Base-by-base conservation (phyloP, 2,329 filamentous ascomycete genomes). In the Ceratocystis albifundus region DNA sequence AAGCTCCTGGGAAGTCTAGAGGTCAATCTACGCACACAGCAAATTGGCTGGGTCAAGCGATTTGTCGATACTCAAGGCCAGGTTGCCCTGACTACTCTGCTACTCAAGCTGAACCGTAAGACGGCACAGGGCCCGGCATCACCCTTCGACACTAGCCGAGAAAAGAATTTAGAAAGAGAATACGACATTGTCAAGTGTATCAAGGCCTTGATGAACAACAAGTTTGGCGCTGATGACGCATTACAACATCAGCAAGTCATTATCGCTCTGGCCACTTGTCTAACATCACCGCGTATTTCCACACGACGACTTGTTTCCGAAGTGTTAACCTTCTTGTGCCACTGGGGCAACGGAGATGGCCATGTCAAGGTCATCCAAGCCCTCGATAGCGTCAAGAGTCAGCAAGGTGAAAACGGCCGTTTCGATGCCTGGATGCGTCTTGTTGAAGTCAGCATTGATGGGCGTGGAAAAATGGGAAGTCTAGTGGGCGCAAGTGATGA, bases 341-440 rank as follows among this genome's bases (percentile, higher is more conserved):
- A 96, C 73, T 97, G 93, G 92, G 89, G 84, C 28, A 85, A 91
- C 69, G 89, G 90, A 57, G 83, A 92, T 72, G 94, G 94, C 4
- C 94, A 99, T 73, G 79, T 91, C 71, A 96, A 95, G 76, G 94
- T 99, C 44, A 85, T 99, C 66, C 89, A 96, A 77, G 90, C 91
- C 46, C 84, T 97, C 79, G 94, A 99, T 74, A 84, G 88, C 74
- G 88, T 96, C 76, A 97, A 96, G 77, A 84, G 82, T 57, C 85
- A 91, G 72, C 87, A 92, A 72, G 88, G 88, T 69, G 94, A 97
- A 75, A 96, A 95, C 76, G 93, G 94, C 48, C 86, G 94, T 0
- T 99, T 99, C 73, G 94, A 99, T 76, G 87, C 92, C 46, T 99
- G 94, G 94, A 96, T 99, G 90, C 90, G 94, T 68, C 88, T 96